Percentiles rank a stretch among this genome's conserved stretches.
phyloP scores from a whole-genome alignment of 164 flowering plant species.

The Nymphaea thermarum region DNA sequence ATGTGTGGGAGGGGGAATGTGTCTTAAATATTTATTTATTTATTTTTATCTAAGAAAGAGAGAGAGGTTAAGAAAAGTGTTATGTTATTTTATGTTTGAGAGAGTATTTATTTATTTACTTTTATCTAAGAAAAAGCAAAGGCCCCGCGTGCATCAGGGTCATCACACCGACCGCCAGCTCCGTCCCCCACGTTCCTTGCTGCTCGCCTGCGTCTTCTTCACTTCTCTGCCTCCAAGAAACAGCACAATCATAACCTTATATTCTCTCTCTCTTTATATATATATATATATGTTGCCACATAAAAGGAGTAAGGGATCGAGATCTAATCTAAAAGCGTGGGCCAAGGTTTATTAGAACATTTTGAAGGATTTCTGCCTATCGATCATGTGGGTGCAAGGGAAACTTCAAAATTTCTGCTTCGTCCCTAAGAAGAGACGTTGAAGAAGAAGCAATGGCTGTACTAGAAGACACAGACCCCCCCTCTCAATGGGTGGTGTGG shows the following conservation, averaged over 20 bases:
- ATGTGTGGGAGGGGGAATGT: too few species aligned
- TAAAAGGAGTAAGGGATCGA: too few species aligned
- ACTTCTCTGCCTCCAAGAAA: neutral
- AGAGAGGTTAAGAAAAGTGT: too few species aligned
- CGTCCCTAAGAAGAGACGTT: neutral
- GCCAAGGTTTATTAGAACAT: too few species aligned
- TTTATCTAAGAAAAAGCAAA: neutral
- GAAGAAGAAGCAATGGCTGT: neutral
- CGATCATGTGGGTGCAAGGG: too few species aligned
- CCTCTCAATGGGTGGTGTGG: neutral
- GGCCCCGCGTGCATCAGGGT: neutral
- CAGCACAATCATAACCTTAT: neutral
- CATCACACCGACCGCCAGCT: neutral
- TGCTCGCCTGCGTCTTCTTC: neutral
- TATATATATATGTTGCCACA: too few species aligned
- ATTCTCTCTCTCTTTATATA: neutral
- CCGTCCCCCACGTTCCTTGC: neutral
- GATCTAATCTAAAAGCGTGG: too few species aligned
- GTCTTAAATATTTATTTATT: too few species aligned
- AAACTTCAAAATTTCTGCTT: too few species aligned
- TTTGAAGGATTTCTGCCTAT: too few species aligned
- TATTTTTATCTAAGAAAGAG: neutral
- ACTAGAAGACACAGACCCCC: neutral
- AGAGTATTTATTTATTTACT: too few species aligned
- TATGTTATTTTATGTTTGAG: too few species aligned